A percentile compares a stretch with the other conserved stretches of the same genome.
phyloP scores from a whole-genome alignment of 2,329 filamentous ascomycete species.

The Furcasterigmium sp. region DNA sequence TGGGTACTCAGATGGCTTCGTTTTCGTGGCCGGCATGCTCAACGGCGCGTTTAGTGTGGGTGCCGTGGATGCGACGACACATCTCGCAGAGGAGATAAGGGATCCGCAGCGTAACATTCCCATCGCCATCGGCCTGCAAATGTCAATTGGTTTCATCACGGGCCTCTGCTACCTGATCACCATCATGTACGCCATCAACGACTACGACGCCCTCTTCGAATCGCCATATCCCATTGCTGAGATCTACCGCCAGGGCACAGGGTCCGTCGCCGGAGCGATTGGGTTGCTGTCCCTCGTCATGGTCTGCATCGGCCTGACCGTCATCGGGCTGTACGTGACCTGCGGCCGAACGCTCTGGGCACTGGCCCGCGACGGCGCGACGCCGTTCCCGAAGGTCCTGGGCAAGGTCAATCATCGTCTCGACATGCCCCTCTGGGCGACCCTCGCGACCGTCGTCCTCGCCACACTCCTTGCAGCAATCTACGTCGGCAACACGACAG shows the following conservation, averaged over 20 bases:
- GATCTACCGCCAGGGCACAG: constrained; percentile 58
- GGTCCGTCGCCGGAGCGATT: constrained; percentile 42
- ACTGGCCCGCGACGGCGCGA: constrained; percentile 32
- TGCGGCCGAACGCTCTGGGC: constrained; percentile 34
- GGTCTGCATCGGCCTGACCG: constrained; percentile 28
- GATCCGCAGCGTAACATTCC: constrained; percentile 46
- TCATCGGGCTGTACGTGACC: constrained; percentile 30
- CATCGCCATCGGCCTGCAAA: constrained; percentile 44
- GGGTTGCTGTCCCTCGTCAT: constrained; percentile 40
- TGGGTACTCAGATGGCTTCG: constrained; percentile 34
- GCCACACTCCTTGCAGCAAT: constrained; percentile 55
- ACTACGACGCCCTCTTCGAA: constrained; percentile 42
- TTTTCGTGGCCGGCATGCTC: constrained; percentile 36
- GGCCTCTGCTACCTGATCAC: constrained; percentile 47
- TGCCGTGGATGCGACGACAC: constrained; percentile 59
- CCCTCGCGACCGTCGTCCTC: constrained; percentile 33
- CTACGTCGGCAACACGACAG: constrained; percentile 60
- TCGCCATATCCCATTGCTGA: constrained; percentile 59
- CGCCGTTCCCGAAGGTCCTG: constrained; percentile 22
- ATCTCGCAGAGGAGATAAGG: constrained; percentile 61
- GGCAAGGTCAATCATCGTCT: constrained; percentile 22
- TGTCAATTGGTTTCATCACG: constrained; percentile 44
- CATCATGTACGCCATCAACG: constrained; percentile 54
- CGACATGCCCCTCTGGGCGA: constrained; percentile 40
- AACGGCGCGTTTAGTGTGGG: constrained; percentile 68